phyloP scores from a whole-genome alignment of 2,329 filamentous ascomycete genomes.

The Xylariaceae sp. region DNA sequence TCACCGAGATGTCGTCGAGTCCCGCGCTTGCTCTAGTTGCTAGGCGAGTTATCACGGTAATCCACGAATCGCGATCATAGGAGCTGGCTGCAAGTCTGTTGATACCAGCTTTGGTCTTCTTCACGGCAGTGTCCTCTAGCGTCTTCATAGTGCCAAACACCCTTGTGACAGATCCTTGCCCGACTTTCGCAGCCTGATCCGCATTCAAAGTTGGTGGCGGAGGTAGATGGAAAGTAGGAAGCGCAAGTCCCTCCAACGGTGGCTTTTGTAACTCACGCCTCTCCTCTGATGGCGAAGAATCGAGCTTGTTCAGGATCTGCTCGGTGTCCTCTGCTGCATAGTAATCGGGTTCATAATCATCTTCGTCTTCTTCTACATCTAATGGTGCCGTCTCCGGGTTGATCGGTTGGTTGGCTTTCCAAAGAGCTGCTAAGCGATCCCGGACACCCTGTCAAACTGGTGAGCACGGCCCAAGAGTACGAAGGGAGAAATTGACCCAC shows the following conservation, averaged over 20 bases:
- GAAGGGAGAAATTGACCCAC: constrained; percentile 47
- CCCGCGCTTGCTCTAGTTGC: constrained; percentile 78
- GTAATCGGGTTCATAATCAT: constrained; percentile 91
- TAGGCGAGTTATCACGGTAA: constrained; percentile 82
- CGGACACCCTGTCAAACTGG: constrained; percentile 51
- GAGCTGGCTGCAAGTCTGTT: constrained; percentile 81
- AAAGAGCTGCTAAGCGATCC: constrained; percentile 49
- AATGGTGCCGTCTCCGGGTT: constrained; percentile 63
- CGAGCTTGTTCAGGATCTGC: constrained; percentile 76
- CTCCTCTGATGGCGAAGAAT: constrained; percentile 65
- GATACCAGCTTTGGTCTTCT: constrained; percentile 72
- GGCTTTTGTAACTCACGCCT: constrained; percentile 46
- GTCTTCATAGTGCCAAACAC: constrained; percentile 78
- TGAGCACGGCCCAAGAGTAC: constrained; percentile 3
- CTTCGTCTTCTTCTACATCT: constrained; percentile 77
- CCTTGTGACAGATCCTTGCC: constrained; percentile 72
- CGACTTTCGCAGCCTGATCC: constrained; percentile 72
- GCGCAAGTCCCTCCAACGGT: constrained; percentile 58
- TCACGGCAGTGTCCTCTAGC: constrained; percentile 66
- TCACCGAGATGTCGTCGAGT: constrained; percentile 62
- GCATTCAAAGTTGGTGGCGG: constrained; percentile 73
- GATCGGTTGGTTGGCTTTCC: constrained; percentile 49
- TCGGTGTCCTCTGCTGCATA: constrained; percentile 75
- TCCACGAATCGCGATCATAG: constrained; percentile 87
- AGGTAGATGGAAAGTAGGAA: constrained; percentile 79